Conservation (phyloP, 2,329 filamentous ascomycete genomes). For the Neophaeococcomyces aloes region DNA sequence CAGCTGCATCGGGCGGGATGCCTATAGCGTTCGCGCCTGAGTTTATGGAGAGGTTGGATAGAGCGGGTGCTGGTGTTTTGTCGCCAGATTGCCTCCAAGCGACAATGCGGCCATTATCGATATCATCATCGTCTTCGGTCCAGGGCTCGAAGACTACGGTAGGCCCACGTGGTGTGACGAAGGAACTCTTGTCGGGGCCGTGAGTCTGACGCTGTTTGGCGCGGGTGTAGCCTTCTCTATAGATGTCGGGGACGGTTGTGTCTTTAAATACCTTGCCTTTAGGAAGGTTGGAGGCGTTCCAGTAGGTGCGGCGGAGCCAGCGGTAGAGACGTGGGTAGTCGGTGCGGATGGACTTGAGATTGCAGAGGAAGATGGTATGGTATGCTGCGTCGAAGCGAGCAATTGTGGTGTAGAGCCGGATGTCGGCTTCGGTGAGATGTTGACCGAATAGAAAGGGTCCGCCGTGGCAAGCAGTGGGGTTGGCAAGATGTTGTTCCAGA, state of each 20-base stretch:
- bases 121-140: conserved; percentile 20
- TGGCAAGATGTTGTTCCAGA: conserved; percentile 55
- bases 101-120: conserved; percentile 4
- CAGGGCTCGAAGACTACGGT: conserved; percentile 17
- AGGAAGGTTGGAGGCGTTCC: conserved; percentile 33
- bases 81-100: background rate
- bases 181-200: conserved; percentile 7
- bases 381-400: conserved; percentile 62
- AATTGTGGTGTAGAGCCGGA: conserved; percentile 59
- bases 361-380: conserved; percentile 71
- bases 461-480: conserved; percentile 31
- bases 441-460: conserved; percentile 64
- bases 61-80: background rate
- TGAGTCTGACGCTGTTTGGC: conserved; percentile 13
- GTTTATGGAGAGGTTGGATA: background rate
- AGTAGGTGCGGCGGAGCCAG: conserved; percentile 40
- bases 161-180: conserved; percentile 18
- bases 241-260: conserved; percentile 34
- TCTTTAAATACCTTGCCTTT: conserved; percentile 34
- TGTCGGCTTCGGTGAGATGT: conserved; percentile 64
- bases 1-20: background rate
- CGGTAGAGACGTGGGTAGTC: conserved; percentile 44
- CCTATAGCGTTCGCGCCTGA: conserved; percentile 1
- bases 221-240: conserved; percentile 20
- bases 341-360: conserved; percentile 51